A percentile compares a stretch with the other conserved stretches of the same genome.
Evolutionary conservation across 768 basidiomycete species (phyloP).

Genomic region (Gymnopilus dilepis): DNA sequence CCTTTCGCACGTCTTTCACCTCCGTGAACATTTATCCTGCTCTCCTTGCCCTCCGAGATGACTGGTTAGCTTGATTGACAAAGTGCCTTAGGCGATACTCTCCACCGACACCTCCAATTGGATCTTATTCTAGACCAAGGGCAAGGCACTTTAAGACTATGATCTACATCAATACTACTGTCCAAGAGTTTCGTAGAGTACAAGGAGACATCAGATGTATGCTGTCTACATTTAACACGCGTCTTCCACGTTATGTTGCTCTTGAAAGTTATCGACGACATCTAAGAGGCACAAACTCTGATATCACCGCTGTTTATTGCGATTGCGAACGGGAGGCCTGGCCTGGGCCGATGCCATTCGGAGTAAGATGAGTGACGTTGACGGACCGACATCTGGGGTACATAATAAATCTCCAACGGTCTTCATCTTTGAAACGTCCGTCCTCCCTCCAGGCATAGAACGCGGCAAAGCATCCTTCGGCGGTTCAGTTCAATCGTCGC

Average conservation of each 20-base stretch:
- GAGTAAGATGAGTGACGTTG: background rate
- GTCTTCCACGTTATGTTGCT: constrained; percentile 4
- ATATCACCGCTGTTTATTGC: background rate
- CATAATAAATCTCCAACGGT: constrained; percentile 1
- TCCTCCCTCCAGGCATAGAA: constrained; percentile 1
- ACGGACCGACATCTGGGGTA: constrained; percentile 17
- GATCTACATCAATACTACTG: background rate
- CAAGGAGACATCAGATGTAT: background rate
- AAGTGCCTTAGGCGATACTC: too few species aligned
- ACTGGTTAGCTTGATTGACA: too few species aligned
- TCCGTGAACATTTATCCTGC: too few species aligned
- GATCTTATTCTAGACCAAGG: constrained; percentile 1
- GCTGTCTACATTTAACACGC: background rate
- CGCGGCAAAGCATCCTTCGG: background rate
- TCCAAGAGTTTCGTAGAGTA: background rate
- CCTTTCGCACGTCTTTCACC: too few species aligned
- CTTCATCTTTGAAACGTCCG: constrained; percentile 3
- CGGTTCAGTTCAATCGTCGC: background rate
- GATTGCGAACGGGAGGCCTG: background rate
- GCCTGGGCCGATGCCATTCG: background rate
- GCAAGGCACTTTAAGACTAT: constrained; percentile 5
- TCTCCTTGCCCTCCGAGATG: too few species aligned
- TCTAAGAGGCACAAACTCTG: background rate
- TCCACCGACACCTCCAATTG: background rate
- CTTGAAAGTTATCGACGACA: background rate